phyloP scores from a whole-genome alignment of 2,329 filamentous ascomycete species.

The Venturiaceae sp. region DNA sequence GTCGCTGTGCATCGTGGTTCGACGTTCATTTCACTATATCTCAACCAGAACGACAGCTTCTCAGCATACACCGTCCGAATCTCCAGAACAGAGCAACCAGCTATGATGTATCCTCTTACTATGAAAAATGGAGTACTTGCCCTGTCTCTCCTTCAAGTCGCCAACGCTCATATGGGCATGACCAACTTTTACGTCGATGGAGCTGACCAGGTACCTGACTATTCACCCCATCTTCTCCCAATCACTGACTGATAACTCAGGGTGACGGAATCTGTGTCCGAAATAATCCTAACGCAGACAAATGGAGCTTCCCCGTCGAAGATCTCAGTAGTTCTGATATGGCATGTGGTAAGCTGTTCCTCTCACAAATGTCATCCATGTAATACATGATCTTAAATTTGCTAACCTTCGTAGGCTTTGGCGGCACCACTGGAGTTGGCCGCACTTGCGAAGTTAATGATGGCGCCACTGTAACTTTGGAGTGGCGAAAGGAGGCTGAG shows the following conservation, averaged over 20 bases:
- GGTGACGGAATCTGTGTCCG: constrained; percentile 65
- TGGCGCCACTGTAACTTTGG: constrained; percentile 52
- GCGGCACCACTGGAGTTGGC: constrained; percentile 38
- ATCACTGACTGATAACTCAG: constrained; percentile 26
- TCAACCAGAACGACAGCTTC: not conserved
- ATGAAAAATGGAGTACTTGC: constrained; percentile 11
- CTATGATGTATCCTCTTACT: not conserved
- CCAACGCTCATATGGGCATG: constrained; percentile 51
- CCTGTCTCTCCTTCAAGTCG: constrained; percentile 20
- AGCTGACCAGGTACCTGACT: constrained; percentile 29
- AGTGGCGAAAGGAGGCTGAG: constrained; percentile 54
- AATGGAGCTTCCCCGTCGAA: constrained; percentile 32
- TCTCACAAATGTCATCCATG: no score
- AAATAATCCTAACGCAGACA: constrained; percentile 46
- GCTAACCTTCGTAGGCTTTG: constrained; percentile 25
- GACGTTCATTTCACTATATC: not conserved
- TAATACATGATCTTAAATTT: not conserved
- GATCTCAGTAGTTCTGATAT: constrained; percentile 51
- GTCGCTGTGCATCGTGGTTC: not conserved
- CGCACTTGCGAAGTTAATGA: constrained; percentile 37
- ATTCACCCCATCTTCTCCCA: not conserved
- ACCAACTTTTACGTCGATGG: constrained; percentile 55
- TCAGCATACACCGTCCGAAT: no score
- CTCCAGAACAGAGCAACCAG: no score
- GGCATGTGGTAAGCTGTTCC: constrained; percentile 54